Percentiles rank a stretch among this genome's conserved stretches.
These are phyloP conservation scores for Rhizoclosmatium globosum DNA, from an alignment of 192 early-diverging fungal genomes.

Conservation along the genomic window DNA sequence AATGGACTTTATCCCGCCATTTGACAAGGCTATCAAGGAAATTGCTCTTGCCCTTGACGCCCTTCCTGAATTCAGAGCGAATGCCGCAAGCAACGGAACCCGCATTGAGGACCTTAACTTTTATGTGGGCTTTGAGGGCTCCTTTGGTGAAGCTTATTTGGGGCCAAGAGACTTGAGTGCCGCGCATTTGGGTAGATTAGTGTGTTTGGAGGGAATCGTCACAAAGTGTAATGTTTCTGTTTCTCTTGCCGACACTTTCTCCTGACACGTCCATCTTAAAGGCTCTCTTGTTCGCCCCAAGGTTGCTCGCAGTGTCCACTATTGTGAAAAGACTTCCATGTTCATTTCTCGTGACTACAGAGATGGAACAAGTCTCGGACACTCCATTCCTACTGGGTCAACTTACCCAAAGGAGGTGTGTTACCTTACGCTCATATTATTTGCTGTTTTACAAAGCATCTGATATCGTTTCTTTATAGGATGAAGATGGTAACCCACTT, in stretches of 20 bases:
- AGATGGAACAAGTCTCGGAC: conserved; percentile 84
- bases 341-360: conserved; percentile 87
- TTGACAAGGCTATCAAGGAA: conserved; percentile 80
- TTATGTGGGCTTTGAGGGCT: conserved; percentile 87
- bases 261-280: conserved; percentile 35
- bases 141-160: conserved; percentile 89
- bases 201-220: conserved; percentile 97
- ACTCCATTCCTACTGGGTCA: conserved; percentile 72
- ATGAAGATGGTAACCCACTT: conserved; percentile 90
- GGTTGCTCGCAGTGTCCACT: conserved; percentile 90
- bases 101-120: conserved; percentile 47
- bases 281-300: conserved; percentile 97
- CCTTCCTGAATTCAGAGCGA: conserved; percentile 12
- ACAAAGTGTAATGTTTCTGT: conserved; percentile 80
- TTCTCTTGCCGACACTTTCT: background rate
- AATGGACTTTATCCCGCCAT: conserved; percentile 84
- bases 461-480: conserved; percentile 50
- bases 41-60: conserved; percentile 47
- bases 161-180: conserved; percentile 88
- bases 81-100: conserved; percentile 43
- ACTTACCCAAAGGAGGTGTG: conserved; percentile 87
- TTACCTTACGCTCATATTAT: background rate
- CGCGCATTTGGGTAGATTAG: conserved; percentile 80
- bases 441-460: background rate
- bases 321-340: conserved; percentile 81